Evolutionary conservation across 2,329 filamentous ascomycete genomes (phyloP), one percentile per base, ranked within the genome.

Genomic region (Erysiphe neolycopersici): DNA sequence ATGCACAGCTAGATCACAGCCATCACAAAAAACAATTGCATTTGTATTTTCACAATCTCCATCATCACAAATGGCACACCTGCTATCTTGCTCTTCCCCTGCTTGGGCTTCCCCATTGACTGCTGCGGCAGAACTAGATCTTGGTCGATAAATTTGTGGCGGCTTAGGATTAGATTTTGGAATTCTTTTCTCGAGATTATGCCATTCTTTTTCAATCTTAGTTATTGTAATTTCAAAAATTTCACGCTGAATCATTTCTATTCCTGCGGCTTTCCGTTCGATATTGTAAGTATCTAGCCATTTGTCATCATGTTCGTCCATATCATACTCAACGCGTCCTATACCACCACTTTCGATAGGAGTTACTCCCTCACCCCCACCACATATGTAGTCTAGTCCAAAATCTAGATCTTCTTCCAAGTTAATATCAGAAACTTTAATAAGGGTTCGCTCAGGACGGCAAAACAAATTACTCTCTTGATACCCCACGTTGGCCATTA

Each of bases 41-140:
- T 98, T 98, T 18, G 89, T 91, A 59, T 98, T 98, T 61, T 98
- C 89, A 56, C 89, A 98, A 56, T 98, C 89, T n/a, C 89, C 89
- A 55, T 98, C 89, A 56, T 98, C 89, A 58, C 89, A 98, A 46
- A 98, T 91, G 18, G 83, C 85, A 57, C 89, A 98, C 60, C 93
- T 95, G 52, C 79, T 93, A 59, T 98, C 89, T 52, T 89, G 85
- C 60, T 95, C 87, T 61, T 95, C 89, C 17, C 83, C 83, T 26
- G 71, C 75, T 49, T 79, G 73, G 38, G 80, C 77, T 61, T 95
- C 89, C 44, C 89, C 87, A 59, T 94, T 95, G 16, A 95, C 87
- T 5, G 89, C 87, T 22, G 83, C 87, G 40, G 87, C 87, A 45
- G 84, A 93, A 59, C 85, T 92, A 38, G 87, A 94, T 47, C 87